These are phyloP conservation scores for Stemphylium beticola DNA, from an alignment of 2,329 filamentous ascomycete species.

Conservation along the genomic window DNA sequence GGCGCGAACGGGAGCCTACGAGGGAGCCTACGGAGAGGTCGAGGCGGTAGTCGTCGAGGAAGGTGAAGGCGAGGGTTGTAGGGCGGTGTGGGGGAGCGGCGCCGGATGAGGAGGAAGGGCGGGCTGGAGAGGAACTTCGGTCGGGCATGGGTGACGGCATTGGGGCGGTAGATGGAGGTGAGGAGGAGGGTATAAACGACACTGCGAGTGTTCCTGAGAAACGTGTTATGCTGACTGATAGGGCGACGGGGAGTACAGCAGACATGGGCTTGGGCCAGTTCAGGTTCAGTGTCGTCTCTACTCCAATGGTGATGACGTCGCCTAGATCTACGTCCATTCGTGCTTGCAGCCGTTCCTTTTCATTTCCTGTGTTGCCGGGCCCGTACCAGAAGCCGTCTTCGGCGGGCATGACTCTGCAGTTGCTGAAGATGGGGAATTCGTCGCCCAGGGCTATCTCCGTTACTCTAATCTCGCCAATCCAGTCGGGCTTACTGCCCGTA, in stretches of 20 bases:
- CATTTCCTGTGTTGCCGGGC: conserved; percentile 56
- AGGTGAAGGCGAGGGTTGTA: conserved; percentile 93
- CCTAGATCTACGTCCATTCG: conserved; percentile 96
- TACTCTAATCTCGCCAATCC: conserved; percentile 90
- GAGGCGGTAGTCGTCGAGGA: conserved; percentile 84
- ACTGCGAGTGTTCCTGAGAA: conserved; percentile 95
- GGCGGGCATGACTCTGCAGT: conserved; percentile 92
- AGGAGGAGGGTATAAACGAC: conserved; percentile 78
- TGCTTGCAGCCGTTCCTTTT: conserved; percentile 83
- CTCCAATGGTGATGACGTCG: conserved; percentile 91
- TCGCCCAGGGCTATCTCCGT: conserved; percentile 94
- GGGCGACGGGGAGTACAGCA: conserved; percentile 87
- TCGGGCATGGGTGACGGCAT: conserved; percentile 51
- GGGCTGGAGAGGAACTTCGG: conserved; percentile 53
- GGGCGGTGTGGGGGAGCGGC: conserved; percentile 53
- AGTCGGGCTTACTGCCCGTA: conserved; percentile 83
- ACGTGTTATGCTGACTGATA: conserved; percentile 88
- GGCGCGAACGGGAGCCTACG: conserved; percentile 76
- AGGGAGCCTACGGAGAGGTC: conserved; percentile 83
- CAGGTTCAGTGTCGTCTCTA: conserved; percentile 91
- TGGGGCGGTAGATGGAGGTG: conserved; percentile 33
- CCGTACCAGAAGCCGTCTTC: conserved; percentile 68
- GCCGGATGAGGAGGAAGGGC: conserved; percentile 33
- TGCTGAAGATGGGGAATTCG: conserved; percentile 98
- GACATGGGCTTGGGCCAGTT: conserved; percentile 93